These are phyloP conservation scores for Diaporthe aspalathi DNA, from an alignment of 2,329 filamentous ascomycete species.

Conservation along the genomic window DNA sequence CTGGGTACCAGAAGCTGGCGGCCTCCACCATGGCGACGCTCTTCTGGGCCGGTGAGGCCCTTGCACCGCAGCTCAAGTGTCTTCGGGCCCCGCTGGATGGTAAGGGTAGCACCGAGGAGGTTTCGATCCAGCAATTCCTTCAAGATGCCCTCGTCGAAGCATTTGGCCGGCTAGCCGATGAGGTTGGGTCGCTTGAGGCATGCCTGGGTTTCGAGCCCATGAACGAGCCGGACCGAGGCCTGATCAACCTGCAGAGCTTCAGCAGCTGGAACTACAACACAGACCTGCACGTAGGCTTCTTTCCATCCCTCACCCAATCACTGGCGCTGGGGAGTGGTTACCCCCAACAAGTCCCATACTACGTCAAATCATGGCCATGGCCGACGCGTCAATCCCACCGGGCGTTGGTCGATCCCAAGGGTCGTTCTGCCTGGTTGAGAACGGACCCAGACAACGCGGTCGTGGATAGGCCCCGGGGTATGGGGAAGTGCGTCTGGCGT, in stretches of 20 bases:
- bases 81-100: constrained; percentile 27
- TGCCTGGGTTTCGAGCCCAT: constrained; percentile 56
- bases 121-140: constrained; percentile 47
- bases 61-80: constrained; percentile 43
- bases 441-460: constrained; percentile 37
- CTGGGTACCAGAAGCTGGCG: constrained; percentile 52
- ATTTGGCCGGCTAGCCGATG: constrained; percentile 51
- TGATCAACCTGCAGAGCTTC: constrained; percentile 53
- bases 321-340: constrained; percentile 56
- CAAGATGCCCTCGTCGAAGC: constrained; percentile 51
- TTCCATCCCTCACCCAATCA: constrained; percentile 52
- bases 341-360: constrained; percentile 51
- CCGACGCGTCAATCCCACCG: constrained; percentile 52
- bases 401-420: constrained; percentile 51
- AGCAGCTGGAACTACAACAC: constrained; percentile 56
- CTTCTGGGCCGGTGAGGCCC: constrained; percentile 45
- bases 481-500: constrained; percentile 53
- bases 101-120: constrained; percentile 12
- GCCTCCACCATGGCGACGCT: constrained; percentile 48
- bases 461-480: constrained; percentile 42
- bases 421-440: constrained; percentile 51
- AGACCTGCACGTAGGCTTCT: constrained; percentile 55
- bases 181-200: constrained; percentile 48
- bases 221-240: constrained; percentile 56
- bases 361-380: constrained; percentile 56